These are phyloP conservation scores for Fusarium subtropicale DNA, from an alignment of 2,329 filamentous ascomycete species.

Conservation along the genomic window DNA sequence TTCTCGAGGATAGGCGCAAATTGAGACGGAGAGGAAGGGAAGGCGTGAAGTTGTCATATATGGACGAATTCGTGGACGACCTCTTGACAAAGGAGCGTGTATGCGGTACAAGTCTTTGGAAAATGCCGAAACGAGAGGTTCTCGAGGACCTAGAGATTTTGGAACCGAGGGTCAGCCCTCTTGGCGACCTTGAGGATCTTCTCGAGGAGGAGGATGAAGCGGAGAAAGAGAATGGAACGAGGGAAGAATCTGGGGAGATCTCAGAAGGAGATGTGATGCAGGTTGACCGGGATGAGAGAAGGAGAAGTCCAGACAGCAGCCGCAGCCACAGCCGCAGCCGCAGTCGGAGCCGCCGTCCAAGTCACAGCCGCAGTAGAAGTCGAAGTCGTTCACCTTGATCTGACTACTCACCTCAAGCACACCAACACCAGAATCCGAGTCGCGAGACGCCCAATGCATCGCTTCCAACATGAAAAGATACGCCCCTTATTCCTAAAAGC, in stretches of 20 bases:
- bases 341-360: conserved; percentile 33
- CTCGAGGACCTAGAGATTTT: conserved; percentile 90
- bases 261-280: conserved; percentile 55
- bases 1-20: conserved; percentile 85
- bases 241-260: conserved; percentile 57
- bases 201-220: conserved; percentile 70
- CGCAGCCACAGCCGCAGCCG: conserved; percentile 28
- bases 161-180: conserved; percentile 84
- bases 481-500: neutral
- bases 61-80: conserved; percentile 96
- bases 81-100: conserved; percentile 88
- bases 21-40: conserved; percentile 79
- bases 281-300: conserved; percentile 51
- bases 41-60: conserved; percentile 79
- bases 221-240: conserved; percentile 47
- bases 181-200: conserved; percentile 82
- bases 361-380: neutral
- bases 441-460: neutral
- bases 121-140: conserved; percentile 83
- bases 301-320: conserved; percentile 41
- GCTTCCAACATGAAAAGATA: too few relatives aligned
- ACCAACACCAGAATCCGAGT: neutral
- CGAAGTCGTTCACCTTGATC: conserved; percentile 48
- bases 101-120: conserved; percentile 92
- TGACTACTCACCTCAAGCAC: neutral